These are phyloP conservation scores for Salix brachista DNA, from an alignment of 345 rosid genomes.

Conservation along the genomic window DNA sequence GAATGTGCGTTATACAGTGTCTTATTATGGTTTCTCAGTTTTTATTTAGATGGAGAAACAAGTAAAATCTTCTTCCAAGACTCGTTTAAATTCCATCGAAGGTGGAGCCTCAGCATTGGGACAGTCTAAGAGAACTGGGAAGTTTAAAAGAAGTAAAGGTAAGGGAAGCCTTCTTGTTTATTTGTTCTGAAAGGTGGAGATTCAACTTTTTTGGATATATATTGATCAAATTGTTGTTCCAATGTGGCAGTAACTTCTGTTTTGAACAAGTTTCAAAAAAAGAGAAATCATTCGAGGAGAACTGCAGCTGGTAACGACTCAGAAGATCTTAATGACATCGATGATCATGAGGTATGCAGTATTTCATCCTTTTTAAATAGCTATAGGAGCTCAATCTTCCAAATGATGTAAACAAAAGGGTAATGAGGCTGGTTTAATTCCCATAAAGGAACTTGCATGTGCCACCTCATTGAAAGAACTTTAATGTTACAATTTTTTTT, in stretches of 20 bases:
- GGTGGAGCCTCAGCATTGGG: conserved; percentile 12
- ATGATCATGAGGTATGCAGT: conserved; percentile 31
- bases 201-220: background rate
- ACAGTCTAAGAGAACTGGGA: background rate
- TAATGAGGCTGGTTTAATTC: too few relatives aligned
- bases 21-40: background rate
- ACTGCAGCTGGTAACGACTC: background rate
- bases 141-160: conserved; percentile 15
- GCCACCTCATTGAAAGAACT: too few relatives aligned
- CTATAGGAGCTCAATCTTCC: background rate
- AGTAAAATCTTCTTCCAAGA: conserved; percentile 6
- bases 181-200: background rate
- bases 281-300: background rate
- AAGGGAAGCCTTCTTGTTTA: background rate
- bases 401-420: background rate
- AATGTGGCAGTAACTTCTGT: conserved; percentile 14
- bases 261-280: too few relatives aligned
- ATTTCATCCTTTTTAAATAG: background rate
- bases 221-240: background rate
- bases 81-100: background rate
- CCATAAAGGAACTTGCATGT: too few relatives aligned
- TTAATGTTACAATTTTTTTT: too few relatives aligned
- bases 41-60: background rate
- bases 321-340: conserved; percentile 22
- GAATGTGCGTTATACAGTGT: background rate